Conservation (phyloP, 495 filamentous ascomycete genomes). For the Tuber magnatum region DNA sequence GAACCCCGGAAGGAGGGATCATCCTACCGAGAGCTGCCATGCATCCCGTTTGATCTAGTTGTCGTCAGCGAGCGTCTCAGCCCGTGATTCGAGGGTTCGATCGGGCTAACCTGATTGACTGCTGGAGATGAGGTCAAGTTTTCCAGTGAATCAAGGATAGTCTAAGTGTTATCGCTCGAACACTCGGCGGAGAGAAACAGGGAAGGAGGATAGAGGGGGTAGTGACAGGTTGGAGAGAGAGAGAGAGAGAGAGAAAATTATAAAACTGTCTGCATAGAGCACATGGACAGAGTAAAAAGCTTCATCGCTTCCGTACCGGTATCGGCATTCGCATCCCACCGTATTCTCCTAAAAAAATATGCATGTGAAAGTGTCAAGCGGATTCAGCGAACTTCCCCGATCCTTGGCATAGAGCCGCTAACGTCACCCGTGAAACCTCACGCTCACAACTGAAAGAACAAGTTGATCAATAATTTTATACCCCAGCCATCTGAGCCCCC, state of each 20-base stretch:
- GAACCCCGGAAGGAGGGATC: conserved; percentile 4
- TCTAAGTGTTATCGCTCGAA: neutral
- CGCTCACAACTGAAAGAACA: neutral
- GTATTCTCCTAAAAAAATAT: neutral
- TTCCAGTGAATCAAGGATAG: neutral
- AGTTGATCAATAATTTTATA: neutral
- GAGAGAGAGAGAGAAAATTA: neutral
- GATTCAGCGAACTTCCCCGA: conserved; percentile 8
- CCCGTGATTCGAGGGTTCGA: neutral
- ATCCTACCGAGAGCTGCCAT: conserved; percentile 59
- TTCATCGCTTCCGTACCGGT: neutral
- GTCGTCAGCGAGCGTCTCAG: conserved; percentile 1
- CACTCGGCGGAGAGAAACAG: neutral
- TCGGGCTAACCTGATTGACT: neutral
- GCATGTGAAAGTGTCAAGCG: conserved; percentile 18
- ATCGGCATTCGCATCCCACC: neutral
- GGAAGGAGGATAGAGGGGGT: neutral
- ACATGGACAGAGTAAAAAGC: neutral
- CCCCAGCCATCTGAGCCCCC: neutral
- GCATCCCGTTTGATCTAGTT: conserved; percentile 41
- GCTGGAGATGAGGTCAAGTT: conserved; percentile 17
- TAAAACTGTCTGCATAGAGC: neutral
- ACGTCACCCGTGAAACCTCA: neutral
- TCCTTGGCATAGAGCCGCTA: neutral
- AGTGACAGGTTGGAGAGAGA: conserved; percentile 2